Base-by-base conservation (phyloP, 2,329 filamentous ascomycete species). In the Neobulgaria alba region DNA sequence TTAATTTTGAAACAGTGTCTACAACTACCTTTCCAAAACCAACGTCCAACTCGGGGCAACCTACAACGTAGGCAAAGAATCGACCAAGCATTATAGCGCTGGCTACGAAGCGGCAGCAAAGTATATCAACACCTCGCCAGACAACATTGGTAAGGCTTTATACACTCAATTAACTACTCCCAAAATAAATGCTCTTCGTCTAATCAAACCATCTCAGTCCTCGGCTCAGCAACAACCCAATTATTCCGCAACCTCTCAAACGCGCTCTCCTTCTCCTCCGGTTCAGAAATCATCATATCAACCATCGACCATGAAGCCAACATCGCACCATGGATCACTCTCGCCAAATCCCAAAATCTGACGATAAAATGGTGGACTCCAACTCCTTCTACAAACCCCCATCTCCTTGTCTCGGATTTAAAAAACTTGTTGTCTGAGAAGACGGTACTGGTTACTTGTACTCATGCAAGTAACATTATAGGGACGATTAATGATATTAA, bases 231-330 rank as follows among this genome's bases (percentile, higher is more conserved):
- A 2, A 85, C 84, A 1, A 89, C 85, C 0, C 83, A 87, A 56
- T 71, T 88, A 8, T 75, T 87, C 52, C 76, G 82, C 49, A 89
- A 88, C 57, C 69, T 88, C 12, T 73, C 76, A 0, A 67, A 67
- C 16, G 64, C 73, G 2, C 60, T 82, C 4, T 52, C 58, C 9
- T 75, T 80, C 55, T 53, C 65, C 9, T 57, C 66, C 2, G 75
- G 75, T 32, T 75, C 79, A 45, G 81, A 86, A 55, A 69, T 90
- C 36, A 66, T 92, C 46, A 56, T 89, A 9, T 86, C 82, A 0
- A 72, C 72, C 42, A 66, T 87, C 40, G 84, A 89, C 58, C 84
- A 90, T 54, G 85, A 89, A 63, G 79, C 84, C 29, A 87, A 88
- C 57, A 77, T 85, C 42, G 75, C 80, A 1, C 71, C 83, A 0